Evolutionary conservation across 371 early-diverging fungal species (phyloP).

Genomic region (Lichtheimia ornata): DNA sequence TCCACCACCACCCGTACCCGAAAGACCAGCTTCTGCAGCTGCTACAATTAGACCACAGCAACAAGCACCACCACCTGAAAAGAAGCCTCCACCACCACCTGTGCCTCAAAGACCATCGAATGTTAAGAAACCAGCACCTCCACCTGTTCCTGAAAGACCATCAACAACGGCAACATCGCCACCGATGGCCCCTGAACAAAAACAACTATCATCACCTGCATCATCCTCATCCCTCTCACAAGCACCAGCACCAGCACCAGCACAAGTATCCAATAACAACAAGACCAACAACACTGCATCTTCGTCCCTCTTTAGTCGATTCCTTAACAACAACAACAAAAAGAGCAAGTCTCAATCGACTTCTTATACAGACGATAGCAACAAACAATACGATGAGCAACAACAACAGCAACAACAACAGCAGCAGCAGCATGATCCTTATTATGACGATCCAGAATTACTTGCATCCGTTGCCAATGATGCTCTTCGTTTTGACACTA

Average conservation of each 20-base stretch:
- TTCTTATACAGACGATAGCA: background rate
- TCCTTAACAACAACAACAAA: conserved; percentile 13
- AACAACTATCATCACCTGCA: conserved; percentile 3
- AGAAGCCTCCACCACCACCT: background rate
- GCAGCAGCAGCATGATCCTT: conserved; percentile 6
- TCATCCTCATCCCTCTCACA: background rate
- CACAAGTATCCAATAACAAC: background rate
- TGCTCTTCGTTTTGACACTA: conserved; percentile 12
- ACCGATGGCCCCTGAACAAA: background rate
- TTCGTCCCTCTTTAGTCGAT: conserved; percentile 18
- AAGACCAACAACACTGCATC: background rate
- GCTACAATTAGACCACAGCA: conserved; percentile 1
- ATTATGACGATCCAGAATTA: conserved; percentile 18
- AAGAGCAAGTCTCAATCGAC: no score
- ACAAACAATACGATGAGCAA: background rate
- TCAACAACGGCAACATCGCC: background rate
- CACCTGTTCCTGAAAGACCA: conserved; percentile 6
- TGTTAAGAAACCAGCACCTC: conserved; percentile 14
- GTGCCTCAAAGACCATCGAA: background rate
- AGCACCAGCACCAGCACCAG: conserved; percentile 3
- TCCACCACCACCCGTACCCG: conserved; percentile 1
- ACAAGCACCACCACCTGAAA: background rate
- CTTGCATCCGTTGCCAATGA: conserved; percentile 19
- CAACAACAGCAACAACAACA: conserved; percentile 7
- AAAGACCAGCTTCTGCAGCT: conserved; percentile 2